Conservation (phyloP, 257 asterid species). For the Salvia miltiorrhiza region DNA sequence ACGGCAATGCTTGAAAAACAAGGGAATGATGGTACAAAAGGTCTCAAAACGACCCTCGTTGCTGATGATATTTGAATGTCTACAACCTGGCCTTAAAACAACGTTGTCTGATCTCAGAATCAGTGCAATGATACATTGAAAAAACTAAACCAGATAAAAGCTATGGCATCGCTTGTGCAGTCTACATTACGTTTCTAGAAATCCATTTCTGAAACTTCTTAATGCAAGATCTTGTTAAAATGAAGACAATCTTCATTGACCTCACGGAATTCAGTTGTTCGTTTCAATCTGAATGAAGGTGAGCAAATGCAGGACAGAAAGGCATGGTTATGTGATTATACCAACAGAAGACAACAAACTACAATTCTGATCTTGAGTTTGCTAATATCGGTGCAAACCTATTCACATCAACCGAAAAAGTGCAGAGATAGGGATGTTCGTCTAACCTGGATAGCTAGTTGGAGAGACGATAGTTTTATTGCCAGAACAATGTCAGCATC, state of each 20-base stretch:
- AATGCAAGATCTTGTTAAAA: neutral
- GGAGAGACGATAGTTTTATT: conserved; percentile 36
- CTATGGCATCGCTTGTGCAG: neutral
- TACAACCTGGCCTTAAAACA: conserved; percentile 50
- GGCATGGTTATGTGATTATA: too few relatives aligned
- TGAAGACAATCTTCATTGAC: neutral
- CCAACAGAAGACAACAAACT: too few relatives aligned
- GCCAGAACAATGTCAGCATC: conserved; percentile 53
- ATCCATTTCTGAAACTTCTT: too few relatives aligned
- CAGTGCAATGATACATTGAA: neutral
- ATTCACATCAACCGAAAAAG: neutral
- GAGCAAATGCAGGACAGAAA: neutral
- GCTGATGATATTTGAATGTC: conserved; percentile 72
- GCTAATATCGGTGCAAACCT: too few relatives aligned
- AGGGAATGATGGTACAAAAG: conserved; percentile 74
- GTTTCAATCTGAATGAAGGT: neutral
- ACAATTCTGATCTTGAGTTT: too few relatives aligned
- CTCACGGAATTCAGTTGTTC: neutral
- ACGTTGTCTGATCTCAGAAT: conserved; percentile 25
- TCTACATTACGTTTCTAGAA: neutral
- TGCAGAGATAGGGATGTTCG: conserved; percentile 6
- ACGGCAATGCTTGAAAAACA: conserved; percentile 60
- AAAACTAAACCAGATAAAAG: neutral
- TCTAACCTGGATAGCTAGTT: conserved; percentile 57
- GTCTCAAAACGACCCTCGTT: conserved; percentile 51